These are phyloP conservation scores for Sporobolomyces pararoseus DNA, from an alignment of 768 basidiomycete species.

Conservation along the genomic window DNA sequence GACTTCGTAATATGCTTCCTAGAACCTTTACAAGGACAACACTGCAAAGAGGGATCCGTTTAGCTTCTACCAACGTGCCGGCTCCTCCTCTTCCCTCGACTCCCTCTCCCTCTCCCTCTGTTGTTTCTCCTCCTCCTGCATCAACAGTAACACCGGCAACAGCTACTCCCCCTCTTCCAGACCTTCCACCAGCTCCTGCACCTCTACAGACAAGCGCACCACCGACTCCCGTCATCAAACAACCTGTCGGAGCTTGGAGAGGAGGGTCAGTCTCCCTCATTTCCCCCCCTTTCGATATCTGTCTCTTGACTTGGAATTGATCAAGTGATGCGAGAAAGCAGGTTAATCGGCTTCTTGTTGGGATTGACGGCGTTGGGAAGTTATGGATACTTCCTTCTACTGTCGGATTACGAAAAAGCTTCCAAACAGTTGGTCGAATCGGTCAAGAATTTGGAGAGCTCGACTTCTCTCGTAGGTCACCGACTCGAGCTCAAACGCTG, in stretches of 20 bases:
- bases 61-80: too few relatives aligned
- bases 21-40: background rate
- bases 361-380: constrained; percentile 23
- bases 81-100: background rate
- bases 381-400: constrained; percentile 30
- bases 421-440: constrained; percentile 1
- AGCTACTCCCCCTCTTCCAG: too few relatives aligned
- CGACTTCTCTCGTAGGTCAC: constrained; percentile 18
- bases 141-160: too few relatives aligned
- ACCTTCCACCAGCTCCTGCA: background rate
- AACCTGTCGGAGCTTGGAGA: constrained; percentile 33
- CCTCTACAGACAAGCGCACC: background rate
- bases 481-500: background rate
- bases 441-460: constrained; percentile 25
- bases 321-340: background rate
- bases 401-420: constrained; percentile 27
- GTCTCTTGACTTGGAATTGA: background rate
- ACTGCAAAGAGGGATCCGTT: background rate
- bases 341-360: constrained; percentile 33
- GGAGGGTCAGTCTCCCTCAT: constrained; percentile 17
- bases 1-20: too few relatives aligned
- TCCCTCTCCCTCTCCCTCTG: background rate
- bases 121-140: background rate
- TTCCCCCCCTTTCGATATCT: background rate
- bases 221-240: background rate